phyloP scores from a whole-genome alignment of 129 eudicot species.

The Tagetes erecta region DNA sequence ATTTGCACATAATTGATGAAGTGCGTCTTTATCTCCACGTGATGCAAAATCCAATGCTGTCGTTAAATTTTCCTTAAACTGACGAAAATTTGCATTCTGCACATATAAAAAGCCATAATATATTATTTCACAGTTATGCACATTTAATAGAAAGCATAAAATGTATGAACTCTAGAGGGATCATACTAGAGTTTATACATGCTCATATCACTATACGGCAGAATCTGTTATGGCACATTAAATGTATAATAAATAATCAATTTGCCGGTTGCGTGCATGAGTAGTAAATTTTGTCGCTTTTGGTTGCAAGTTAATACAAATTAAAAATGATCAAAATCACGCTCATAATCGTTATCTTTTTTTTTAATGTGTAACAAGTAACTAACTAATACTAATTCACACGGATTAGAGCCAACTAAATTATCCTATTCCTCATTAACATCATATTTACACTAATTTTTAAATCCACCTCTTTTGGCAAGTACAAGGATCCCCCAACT shows the following conservation, averaged over 20 bases:
- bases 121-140: not conserved
- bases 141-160: not conserved
- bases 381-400: slow-evolving; percentile 15
- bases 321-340: slow-evolving; percentile 8
- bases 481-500: not conserved
- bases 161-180: not conserved
- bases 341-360: slow-evolving; percentile 1
- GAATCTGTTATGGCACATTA: not conserved
- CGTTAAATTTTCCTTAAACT: slow-evolving; percentile 54
- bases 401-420: not conserved
- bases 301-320: slow-evolving; percentile 7
- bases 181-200: not conserved
- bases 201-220: slow-evolving; percentile 12
- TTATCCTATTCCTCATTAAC: slow-evolving; percentile 6
- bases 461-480: not conserved
- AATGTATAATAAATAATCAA: slow-evolving; percentile 4
- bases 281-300: not conserved
- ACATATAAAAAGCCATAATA: slow-evolving; percentile 19
- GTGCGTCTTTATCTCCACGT: slow-evolving; percentile 53
- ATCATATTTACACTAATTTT: slow-evolving; percentile 5
- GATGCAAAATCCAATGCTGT: slow-evolving; percentile 49
- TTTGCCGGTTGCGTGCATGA: not conserved
- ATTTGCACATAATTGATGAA: slow-evolving; percentile 56
- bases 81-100: slow-evolving; percentile 61
- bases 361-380: not conserved